A percentile compares a stretch with the other conserved stretches of the same genome.
Evolutionary conservation across 176 grass and related monocot species (phyloP).

Genomic region (Raddia distichophylla): DNA sequence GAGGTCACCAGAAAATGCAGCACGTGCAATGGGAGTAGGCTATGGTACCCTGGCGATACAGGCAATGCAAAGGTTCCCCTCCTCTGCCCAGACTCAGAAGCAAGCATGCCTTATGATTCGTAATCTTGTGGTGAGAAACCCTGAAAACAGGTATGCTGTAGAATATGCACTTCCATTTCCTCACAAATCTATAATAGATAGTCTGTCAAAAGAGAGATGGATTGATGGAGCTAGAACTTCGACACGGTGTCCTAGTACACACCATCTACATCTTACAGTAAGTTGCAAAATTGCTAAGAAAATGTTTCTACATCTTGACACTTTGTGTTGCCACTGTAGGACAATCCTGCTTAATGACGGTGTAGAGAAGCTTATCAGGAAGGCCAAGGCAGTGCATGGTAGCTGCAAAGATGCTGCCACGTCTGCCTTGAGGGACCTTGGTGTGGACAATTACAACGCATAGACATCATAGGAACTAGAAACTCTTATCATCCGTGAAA

Average conservation of each 20-base stretch:
- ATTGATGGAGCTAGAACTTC: background rate
- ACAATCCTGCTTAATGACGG: constrained; percentile 72
- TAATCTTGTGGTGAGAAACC: constrained; percentile 92
- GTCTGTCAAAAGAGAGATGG: background rate
- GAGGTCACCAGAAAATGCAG: constrained; percentile 87
- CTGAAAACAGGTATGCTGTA: constrained; percentile 73
- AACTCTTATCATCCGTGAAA: background rate
- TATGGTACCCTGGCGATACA: constrained; percentile 69
- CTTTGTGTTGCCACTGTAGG: constrained; percentile 44
- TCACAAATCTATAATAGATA: background rate
- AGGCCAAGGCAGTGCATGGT: constrained; percentile 66
- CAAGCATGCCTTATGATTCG: constrained; percentile 97
- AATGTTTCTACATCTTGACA: background rate
- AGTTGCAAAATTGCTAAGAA: background rate
- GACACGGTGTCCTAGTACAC: background rate
- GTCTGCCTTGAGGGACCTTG: constrained; percentile 83
- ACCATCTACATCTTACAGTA: background rate
- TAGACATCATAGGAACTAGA: constrained; percentile 31
- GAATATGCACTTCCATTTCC: background rate
- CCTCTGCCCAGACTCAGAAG: constrained; percentile 72
- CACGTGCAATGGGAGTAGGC: constrained; percentile 64
- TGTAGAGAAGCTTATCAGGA: constrained; percentile 82
- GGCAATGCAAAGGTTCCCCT: constrained; percentile 73
- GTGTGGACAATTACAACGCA: constrained; percentile 77
- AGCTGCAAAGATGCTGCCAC: constrained; percentile 87